Base-by-base conservation (phyloP, 768 basidiomycete genomes). In the Epithele typhae region DNA sequence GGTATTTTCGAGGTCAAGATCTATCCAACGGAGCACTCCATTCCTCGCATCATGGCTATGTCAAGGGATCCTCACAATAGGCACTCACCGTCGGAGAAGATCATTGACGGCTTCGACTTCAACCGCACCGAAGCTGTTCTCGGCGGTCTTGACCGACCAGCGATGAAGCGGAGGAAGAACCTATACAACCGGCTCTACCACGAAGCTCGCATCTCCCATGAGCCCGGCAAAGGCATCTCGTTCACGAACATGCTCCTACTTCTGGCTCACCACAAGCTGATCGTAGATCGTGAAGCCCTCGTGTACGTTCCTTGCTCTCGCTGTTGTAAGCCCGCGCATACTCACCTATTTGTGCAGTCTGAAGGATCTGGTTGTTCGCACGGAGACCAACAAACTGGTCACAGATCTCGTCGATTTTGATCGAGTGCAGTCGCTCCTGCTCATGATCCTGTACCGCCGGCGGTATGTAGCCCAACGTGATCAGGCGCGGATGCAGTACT, bases 1-100 rank as follows among this genome's bases (percentile, higher is more conserved):
- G 92, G 92, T 2, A 81, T 88, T 10, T 95, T 96, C 58, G 92
- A 95, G 66, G 87, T 91, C 46, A 76, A 82, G 22, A 83, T 92
- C 30, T 96, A 93, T 59, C 87, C 91, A 2, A 56, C 64, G 0
- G 81, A 92, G 47, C 81, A 77, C 59, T 81, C 75, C 37, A 66
- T 87, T 24, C 64, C 63, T 8, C 81, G 76, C 46, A 74, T 98
- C 41, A 60, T 83, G 30, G 73, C 75, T 1, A 65, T 66, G 8
- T 78, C 79, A 43, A 69, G 59, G 51, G 70, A 68, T 40, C 59
- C 70, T 12, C 55, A 64, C 2, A 63, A 66, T 9, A 62, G 66
- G 11, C 61, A 66, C 19, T 59, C 65, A 24, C 67, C 54, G 42
- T 56, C 64, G 23, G 52, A 63, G 9, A 62, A 66, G 24, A 62